phyloP scores from a whole-genome alignment of 2,329 filamentous ascomycete genomes.

The Hymenoscyphus fructigenus region DNA sequence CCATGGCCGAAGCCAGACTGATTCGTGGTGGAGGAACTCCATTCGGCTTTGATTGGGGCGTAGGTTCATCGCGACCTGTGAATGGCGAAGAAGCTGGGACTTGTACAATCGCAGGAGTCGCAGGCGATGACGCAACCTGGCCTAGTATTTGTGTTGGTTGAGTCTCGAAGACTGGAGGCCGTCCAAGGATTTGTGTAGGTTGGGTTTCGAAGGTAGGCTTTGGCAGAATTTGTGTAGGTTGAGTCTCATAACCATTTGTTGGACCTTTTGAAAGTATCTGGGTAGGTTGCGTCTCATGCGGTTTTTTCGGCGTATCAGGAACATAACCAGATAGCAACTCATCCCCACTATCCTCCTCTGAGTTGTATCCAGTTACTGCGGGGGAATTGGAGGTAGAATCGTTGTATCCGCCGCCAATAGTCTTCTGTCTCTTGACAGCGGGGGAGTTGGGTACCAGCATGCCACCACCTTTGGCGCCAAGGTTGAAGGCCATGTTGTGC shows the following conservation, averaged over 20 bases:
- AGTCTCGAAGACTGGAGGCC: slow-evolving; percentile 6
- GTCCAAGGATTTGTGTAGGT: slow-evolving; percentile 9
- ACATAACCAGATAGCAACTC: slow-evolving; percentile 47
- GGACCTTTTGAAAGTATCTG: slow-evolving; percentile 33
- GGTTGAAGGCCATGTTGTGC: slow-evolving; percentile 26
- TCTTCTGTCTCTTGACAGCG: slow-evolving; percentile 36
- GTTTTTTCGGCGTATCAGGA: slow-evolving; percentile 36
- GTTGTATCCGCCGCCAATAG: slow-evolving; percentile 35
- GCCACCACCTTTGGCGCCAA: slow-evolving; percentile 5
- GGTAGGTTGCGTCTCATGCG: slow-evolving; percentile 44
- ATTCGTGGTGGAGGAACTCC: slow-evolving; percentile 24
- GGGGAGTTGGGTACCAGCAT: slow-evolving; percentile 27
- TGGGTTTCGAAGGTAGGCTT: slow-evolving; percentile 25
- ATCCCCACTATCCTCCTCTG: slow-evolving; percentile 46
- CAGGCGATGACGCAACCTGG: slow-evolving; percentile 1
- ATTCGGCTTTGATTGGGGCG: slow-evolving; percentile 22
- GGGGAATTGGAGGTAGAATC: slow-evolving; percentile 29
- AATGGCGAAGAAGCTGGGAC: slow-evolving; percentile 84
- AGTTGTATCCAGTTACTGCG: slow-evolving; percentile 35
- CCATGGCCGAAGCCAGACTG: slow-evolving; percentile 61
- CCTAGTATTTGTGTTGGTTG: slow-evolving; percentile 11
- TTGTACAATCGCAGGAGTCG: slow-evolving; percentile 55
- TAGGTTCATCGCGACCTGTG: slow-evolving; percentile 19
- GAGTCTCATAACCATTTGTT: slow-evolving; percentile 19
- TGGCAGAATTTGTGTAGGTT: slow-evolving; percentile 19